A percentile compares a stretch with the other conserved stretches of the same genome.
Conservation (phyloP, 2,329 filamentous ascomycete genomes). For the Acephala macrosclerotiorum region DNA sequence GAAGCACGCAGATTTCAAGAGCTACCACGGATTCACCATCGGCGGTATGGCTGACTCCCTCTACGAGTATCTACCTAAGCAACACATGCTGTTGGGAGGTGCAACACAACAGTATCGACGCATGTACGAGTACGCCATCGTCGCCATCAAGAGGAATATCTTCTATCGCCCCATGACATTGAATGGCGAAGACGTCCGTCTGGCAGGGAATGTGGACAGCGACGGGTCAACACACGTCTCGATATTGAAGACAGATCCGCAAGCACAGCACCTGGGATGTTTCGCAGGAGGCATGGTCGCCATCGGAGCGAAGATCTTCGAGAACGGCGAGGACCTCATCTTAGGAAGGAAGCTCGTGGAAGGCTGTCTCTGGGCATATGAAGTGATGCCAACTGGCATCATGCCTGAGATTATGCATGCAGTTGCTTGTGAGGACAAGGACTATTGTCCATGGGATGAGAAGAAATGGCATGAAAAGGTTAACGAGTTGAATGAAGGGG, state of each 20-base stretch:
- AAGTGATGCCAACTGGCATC: constrained; percentile 61
- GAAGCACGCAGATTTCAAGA: constrained; percentile 18
- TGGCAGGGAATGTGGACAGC: constrained; percentile 53
- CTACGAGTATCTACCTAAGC: constrained; percentile 70
- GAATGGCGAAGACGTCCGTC: constrained; percentile 47
- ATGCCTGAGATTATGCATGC: constrained; percentile 65
- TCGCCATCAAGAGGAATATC: constrained; percentile 51
- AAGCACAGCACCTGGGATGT: constrained; percentile 71
- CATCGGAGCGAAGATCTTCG: constrained; percentile 68
- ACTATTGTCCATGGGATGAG: constrained; percentile 37
- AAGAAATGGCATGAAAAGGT: constrained; percentile 31
- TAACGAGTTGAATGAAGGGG: constrained; percentile 11
- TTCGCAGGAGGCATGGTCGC: constrained; percentile 76
- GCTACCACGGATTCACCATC: constrained; percentile 50
- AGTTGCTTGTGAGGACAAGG: constrained; percentile 28
- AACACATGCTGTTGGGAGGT: constrained; percentile 32
- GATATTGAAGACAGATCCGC: constrained; percentile 48
- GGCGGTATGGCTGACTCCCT: constrained; percentile 63
- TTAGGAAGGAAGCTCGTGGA: constrained; percentile 64
- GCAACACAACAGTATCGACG: constrained; percentile 26
- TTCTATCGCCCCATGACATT: constrained; percentile 54
- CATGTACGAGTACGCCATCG: constrained; percentile 53
- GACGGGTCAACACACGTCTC: constrained; percentile 39
- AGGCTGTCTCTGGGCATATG: constrained; percentile 69
- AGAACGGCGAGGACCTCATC: constrained; percentile 58